Percentiles rank a stretch among this genome's conserved stretches.
Conservation (phyloP, 1,139 yeast genomes). For the Suzukiozyma palmioleophila region DNA sequence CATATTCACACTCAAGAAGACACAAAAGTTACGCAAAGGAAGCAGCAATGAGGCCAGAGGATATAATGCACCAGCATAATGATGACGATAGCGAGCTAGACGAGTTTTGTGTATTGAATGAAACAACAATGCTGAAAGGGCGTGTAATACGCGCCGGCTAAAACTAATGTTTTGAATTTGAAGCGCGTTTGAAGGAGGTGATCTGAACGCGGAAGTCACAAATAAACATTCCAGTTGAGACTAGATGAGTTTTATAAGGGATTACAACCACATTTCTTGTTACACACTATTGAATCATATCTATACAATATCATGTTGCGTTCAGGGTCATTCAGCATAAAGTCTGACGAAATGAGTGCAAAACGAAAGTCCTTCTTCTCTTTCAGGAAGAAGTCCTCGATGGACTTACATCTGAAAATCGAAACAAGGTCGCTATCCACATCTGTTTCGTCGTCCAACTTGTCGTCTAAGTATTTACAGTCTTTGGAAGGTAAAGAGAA, state of each 20-base stretch:
- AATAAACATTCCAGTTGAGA: not conserved
- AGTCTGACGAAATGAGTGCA: not conserved
- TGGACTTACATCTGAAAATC: not conserved
- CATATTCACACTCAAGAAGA: no score
- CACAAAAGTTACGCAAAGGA: no score
- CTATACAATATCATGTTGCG: not conserved
- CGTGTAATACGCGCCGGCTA: not conserved
- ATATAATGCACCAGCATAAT: no score
- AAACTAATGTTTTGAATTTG: not conserved
- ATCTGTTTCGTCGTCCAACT: not conserved
- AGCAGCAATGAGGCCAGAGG: no score
- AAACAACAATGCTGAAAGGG: not conserved
- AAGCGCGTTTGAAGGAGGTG: not conserved
- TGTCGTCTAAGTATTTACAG: not conserved
- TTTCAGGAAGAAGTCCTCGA: constrained; percentile 1
- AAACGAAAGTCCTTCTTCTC: constrained; percentile 1
- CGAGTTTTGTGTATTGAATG: not conserved
- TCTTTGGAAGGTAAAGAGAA: not conserved
- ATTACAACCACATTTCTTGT: not conserved
- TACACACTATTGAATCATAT: not conserved
- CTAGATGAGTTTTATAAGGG: not conserved
- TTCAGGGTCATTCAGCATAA: not conserved
- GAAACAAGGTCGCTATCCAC: not conserved
- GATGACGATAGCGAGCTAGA: not conserved
- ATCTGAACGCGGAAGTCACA: not conserved